Evolutionary conservation across 768 basidiomycete genomes (phyloP).

Genomic region (Tricholomella constricta): DNA sequence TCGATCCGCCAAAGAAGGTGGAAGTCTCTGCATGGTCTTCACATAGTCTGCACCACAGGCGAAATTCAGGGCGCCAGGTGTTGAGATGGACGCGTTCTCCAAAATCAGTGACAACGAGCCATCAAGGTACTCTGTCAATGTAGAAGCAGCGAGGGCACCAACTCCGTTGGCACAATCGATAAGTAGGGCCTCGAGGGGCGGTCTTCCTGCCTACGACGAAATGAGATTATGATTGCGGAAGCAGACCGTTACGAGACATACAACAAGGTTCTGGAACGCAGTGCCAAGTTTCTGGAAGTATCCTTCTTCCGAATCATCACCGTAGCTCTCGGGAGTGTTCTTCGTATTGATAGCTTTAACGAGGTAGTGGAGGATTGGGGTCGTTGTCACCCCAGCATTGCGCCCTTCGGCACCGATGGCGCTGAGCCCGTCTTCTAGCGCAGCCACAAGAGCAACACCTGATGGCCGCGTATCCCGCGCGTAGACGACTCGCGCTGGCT

Average conservation of each 20-base stretch:
- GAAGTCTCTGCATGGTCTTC: slow-evolving; percentile 88
- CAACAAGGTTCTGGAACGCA: slow-evolving; percentile 87
- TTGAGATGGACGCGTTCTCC: slow-evolving; percentile 66
- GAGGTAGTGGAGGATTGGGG: slow-evolving; percentile 94
- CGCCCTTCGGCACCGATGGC: slow-evolving; percentile 69
- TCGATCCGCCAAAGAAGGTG: slow-evolving; percentile 67
- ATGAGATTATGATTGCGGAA: slow-evolving; percentile 5
- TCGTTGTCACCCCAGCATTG: slow-evolving; percentile 86
- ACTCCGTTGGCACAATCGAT: slow-evolving; percentile 99
- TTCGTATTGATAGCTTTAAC: slow-evolving; percentile 89
- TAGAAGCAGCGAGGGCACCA: slow-evolving; percentile 71
- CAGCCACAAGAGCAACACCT: slow-evolving; percentile 70
- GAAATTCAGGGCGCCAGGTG: slow-evolving; percentile 76
- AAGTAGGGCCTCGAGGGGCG: slow-evolving; percentile 58
- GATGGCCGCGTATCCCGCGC: slow-evolving; percentile 94
- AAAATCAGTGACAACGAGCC: slow-evolving; percentile 62
- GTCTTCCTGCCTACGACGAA: slow-evolving; percentile 55
- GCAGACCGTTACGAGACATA: slow-evolving; percentile 42
- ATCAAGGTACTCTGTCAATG: slow-evolving; percentile 61
- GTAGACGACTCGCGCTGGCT: slow-evolving; percentile 83
- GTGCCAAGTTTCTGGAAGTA: slow-evolving; percentile 81
- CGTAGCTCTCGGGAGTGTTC: slow-evolving; percentile 75
- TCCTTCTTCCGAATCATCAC: slow-evolving; percentile 77
- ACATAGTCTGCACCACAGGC: slow-evolving; percentile 95
- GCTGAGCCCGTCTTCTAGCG: slow-evolving; percentile 81